These are phyloP conservation scores for Yarrowia porcina DNA, from an alignment of 805 yeast genomes.

Conservation along the genomic window DNA sequence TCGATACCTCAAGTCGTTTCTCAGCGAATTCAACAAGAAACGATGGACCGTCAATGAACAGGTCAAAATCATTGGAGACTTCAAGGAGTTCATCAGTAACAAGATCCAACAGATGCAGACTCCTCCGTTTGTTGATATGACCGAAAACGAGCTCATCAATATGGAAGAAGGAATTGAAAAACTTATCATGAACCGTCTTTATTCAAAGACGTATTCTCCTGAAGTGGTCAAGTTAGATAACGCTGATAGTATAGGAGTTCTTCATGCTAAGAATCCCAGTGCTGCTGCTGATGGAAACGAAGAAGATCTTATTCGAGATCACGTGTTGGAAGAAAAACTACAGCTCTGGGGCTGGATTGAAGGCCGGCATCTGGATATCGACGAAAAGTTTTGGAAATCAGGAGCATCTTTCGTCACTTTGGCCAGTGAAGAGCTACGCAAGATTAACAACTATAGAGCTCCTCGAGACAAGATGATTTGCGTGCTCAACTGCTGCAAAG, in stretches of 20 bases:
- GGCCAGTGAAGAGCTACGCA: conserved; percentile 71
- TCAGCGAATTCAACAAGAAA: conserved; percentile 67
- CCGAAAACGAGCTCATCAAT: conserved; percentile 58
- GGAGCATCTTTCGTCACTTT: conserved; percentile 56
- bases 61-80: conserved; percentile 70
- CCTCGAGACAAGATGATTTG: conserved; percentile 95
- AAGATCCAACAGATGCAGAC: conserved; percentile 53
- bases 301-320: conserved; percentile 63
- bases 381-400: conserved; percentile 46
- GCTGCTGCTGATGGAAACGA: conserved; percentile 52
- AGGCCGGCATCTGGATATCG: conserved; percentile 76
- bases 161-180: conserved; percentile 91
- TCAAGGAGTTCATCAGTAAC: conserved; percentile 61
- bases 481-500: conserved; percentile 85
- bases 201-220: conserved; percentile 77
- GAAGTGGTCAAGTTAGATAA: conserved; percentile 45
- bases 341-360: conserved; percentile 68
- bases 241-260: conserved; percentile 2
- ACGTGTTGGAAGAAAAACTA: conserved; percentile 48
- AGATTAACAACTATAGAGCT: conserved; percentile 79
- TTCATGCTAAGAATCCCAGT: conserved; percentile 1
- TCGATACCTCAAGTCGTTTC: conserved; percentile 77
- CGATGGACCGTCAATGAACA: conserved; percentile 77
- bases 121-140: conserved; percentile 73
- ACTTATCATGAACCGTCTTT: conserved; percentile 81